These are phyloP conservation scores for Penicillium daleae DNA, from an alignment of 495 filamentous ascomycete species.

Conservation along the genomic window DNA sequence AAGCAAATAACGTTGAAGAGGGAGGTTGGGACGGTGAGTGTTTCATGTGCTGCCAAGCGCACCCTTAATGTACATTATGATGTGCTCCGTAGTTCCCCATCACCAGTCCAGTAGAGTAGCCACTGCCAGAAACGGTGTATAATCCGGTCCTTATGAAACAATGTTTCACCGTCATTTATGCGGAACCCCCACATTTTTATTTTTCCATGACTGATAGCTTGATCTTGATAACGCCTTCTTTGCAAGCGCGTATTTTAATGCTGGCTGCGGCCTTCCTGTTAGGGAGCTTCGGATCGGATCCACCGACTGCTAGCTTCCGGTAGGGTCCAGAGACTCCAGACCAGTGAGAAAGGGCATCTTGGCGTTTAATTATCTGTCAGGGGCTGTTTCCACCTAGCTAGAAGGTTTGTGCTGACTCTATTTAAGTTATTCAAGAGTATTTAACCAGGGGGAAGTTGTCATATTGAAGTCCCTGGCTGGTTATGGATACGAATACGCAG, in stretches of 20 bases:
- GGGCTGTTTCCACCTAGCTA: neutral
- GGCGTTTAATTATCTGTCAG: neutral
- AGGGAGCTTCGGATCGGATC: neutral
- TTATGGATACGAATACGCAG: too few relatives aligned
- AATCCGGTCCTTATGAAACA: constrained; percentile 17
- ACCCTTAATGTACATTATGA: constrained; percentile 18
- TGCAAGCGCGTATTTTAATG: neutral
- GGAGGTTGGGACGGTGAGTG: constrained; percentile 12
- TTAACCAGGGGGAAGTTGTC: neutral
- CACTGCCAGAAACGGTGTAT: constrained; percentile 11
- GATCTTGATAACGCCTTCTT: neutral
- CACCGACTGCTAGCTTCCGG: neutral
- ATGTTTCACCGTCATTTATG: constrained; percentile 15
- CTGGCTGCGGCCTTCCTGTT: neutral
- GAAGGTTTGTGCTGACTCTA: neutral
- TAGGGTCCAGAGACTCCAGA: neutral
- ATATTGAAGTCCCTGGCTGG: too few relatives aligned
- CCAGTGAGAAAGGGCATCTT: neutral
- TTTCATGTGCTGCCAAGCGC: constrained; percentile 19
- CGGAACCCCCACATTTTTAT: constrained; percentile 2
- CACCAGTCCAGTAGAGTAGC: constrained; percentile 6
- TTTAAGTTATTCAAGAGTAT: too few relatives aligned
- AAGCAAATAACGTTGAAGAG: neutral
- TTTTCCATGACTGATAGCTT: neutral
- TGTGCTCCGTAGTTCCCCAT: neutral